Evolutionary conservation across 805 yeast genomes (phyloP).

Genomic region (Tetrapisispora namnaoensis): DNA sequence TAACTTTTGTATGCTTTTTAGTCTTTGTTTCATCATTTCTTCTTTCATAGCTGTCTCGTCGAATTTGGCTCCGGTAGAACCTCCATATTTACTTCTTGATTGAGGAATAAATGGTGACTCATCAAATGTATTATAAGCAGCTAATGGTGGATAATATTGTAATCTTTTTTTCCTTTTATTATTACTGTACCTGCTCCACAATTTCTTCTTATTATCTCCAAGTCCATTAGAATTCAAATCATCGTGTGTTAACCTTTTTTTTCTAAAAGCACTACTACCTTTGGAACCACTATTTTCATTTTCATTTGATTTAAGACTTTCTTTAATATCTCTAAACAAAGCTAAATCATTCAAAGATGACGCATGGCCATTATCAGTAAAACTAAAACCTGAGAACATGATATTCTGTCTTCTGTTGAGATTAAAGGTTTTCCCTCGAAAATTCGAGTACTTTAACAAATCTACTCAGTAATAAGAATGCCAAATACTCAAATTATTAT

Average conservation of each 20-base stretch:
- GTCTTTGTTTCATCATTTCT: conserved; percentile 8
- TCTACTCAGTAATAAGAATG: no score
- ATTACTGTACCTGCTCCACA: neutral
- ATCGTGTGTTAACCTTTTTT: neutral
- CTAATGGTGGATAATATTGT: conserved; percentile 7
- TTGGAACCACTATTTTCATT: neutral
- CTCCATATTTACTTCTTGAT: conserved; percentile 2
- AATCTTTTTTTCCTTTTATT: neutral
- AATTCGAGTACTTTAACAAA: no score
- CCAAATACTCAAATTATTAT: no score
- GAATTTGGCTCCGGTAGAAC: conserved; percentile 2
- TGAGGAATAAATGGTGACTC: conserved; percentile 14
- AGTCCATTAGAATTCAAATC: neutral
- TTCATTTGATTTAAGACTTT: conserved; percentile 1
- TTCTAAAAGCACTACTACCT: neutral
- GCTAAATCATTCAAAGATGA: conserved; percentile 9
- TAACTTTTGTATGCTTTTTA: conserved; percentile 29
- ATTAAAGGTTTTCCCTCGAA: no score
- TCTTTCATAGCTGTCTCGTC: conserved; percentile 15
- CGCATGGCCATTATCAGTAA: neutral
- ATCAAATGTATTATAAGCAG: conserved; percentile 18
- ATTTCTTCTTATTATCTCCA: neutral
- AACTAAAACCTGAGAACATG: neutral
- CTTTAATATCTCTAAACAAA: conserved; percentile 15
- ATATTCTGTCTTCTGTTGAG: neutral